These are phyloP conservation scores for Fusarium sp. DNA, from an alignment of 2,329 filamentous ascomycete genomes.

Conservation along the genomic window DNA sequence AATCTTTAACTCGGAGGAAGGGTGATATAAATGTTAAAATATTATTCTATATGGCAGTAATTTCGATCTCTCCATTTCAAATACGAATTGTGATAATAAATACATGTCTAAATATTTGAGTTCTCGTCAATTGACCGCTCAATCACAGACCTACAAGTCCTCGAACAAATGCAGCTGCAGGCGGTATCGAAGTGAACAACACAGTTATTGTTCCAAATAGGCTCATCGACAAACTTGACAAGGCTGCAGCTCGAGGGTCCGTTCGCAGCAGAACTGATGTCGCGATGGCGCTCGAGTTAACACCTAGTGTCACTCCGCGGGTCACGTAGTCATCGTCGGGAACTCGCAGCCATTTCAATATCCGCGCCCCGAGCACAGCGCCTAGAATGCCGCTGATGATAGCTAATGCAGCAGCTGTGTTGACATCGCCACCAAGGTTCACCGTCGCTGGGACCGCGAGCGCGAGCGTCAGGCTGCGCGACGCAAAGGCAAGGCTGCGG, in stretches of 20 bases:
- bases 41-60: not conserved
- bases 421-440: slow-evolving; percentile 67
- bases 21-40: not conserved
- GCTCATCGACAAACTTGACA: slow-evolving; percentile 70
- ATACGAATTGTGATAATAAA: not conserved
- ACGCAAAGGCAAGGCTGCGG: slow-evolving; percentile 66
- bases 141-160: slow-evolving; percentile 57
- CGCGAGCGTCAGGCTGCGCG: slow-evolving; percentile 67
- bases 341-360: slow-evolving; percentile 62
- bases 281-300: slow-evolving; percentile 69
- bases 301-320: slow-evolving; percentile 69
- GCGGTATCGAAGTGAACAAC: slow-evolving; percentile 67
- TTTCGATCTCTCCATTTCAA: not conserved
- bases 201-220: slow-evolving; percentile 70
- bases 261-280: slow-evolving; percentile 66
- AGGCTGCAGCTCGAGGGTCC: slow-evolving; percentile 68
- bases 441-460: slow-evolving; percentile 67
- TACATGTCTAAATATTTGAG: not conserved
- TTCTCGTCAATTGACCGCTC: slow-evolving; percentile 15
- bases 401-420: slow-evolving; percentile 66
- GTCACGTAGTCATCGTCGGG: slow-evolving; percentile 73
- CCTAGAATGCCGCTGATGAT: slow-evolving; percentile 70
- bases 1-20: not conserved
- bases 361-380: slow-evolving; percentile 62
- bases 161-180: slow-evolving; percentile 60